A percentile compares a stretch with the other conserved stretches of the same genome.
phyloP scores from a whole-genome alignment of 768 basidiomycete genomes.

The Astraeus odoratus region DNA sequence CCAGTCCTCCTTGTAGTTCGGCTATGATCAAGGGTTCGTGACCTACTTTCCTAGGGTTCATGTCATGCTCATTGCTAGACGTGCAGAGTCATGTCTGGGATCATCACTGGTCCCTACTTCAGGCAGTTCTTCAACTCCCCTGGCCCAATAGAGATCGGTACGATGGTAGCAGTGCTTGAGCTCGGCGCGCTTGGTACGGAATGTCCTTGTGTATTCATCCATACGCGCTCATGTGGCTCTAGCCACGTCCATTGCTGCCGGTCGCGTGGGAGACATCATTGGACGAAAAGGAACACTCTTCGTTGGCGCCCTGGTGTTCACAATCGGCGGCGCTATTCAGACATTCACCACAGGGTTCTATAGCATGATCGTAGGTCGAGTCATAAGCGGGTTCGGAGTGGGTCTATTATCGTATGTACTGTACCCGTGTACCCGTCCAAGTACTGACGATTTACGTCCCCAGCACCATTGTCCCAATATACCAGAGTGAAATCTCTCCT shows the following conservation, averaged over 20 bases:
- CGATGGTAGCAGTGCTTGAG: slow-evolving; percentile 94
- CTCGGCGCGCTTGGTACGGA: slow-evolving; percentile 81
- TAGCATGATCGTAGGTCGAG: slow-evolving; percentile 76
- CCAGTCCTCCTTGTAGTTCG: slow-evolving; percentile 43
- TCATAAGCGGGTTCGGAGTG: slow-evolving; percentile 85
- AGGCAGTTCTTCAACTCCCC: slow-evolving; percentile 78
- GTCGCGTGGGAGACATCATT: slow-evolving; percentile 78
- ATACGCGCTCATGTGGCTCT: slow-evolving; percentile 4
- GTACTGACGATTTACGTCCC: slow-evolving; percentile 3
- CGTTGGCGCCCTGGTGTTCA: slow-evolving; percentile 76
- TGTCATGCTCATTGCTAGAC: slow-evolving; percentile 1
- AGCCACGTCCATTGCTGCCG: slow-evolving; percentile 89
- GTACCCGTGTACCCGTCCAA: not conserved
- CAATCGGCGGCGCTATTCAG: slow-evolving; percentile 81
- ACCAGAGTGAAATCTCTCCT: slow-evolving; percentile 93
- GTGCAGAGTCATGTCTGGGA: slow-evolving; percentile 78
- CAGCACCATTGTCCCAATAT: slow-evolving; percentile 92
- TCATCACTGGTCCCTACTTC: slow-evolving; percentile 85
- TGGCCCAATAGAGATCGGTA: slow-evolving; percentile 68
- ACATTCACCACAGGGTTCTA: slow-evolving; percentile 73
- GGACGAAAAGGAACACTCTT: slow-evolving; percentile 84
- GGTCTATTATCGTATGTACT: slow-evolving; percentile 74
- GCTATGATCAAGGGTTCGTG: slow-evolving; percentile 78
- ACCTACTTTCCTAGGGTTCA: slow-evolving; percentile 6
- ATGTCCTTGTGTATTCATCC: not conserved